Conservation (phyloP, 2,329 filamentous ascomycete species). For the Talaromyces pinophilus region DNA sequence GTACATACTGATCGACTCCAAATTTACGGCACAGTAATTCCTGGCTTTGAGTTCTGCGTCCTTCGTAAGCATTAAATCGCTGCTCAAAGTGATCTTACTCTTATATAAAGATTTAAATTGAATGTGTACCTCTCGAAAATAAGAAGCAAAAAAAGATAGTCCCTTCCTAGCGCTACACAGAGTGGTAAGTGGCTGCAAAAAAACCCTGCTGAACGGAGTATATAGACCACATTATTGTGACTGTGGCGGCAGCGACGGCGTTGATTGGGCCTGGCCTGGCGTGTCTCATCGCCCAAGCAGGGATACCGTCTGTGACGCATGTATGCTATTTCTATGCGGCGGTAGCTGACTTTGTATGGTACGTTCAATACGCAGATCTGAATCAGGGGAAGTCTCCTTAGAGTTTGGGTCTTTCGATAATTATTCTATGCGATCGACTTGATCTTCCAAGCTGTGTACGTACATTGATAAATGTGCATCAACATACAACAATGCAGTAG, state of each 20-base stretch:
- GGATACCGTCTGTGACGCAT: not conserved
- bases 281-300: not conserved
- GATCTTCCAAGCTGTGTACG: not conserved
- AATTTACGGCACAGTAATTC: not conserved
- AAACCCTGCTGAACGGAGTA: not conserved
- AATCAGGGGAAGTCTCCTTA: conserved; percentile 8
- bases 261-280: not conserved
- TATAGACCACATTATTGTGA: not conserved
- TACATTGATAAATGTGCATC: not conserved
- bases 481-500: not conserved
- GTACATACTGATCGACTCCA: not conserved
- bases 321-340: not conserved
- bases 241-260: not conserved
- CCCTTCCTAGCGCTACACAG: not conserved
- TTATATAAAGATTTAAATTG: not conserved
- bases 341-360: not conserved
- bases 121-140: not conserved
- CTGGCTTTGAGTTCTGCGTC: not conserved
- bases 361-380: conserved; percentile 1
- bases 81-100: not conserved
- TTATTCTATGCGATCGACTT: not conserved
- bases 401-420: not conserved
- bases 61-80: not conserved
- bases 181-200: not conserved
- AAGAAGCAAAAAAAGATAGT: not conserved